Evolutionary conservation across 2,329 filamentous ascomycete species (phyloP).

Genomic region (Ophiocordyceps sinensis): DNA sequence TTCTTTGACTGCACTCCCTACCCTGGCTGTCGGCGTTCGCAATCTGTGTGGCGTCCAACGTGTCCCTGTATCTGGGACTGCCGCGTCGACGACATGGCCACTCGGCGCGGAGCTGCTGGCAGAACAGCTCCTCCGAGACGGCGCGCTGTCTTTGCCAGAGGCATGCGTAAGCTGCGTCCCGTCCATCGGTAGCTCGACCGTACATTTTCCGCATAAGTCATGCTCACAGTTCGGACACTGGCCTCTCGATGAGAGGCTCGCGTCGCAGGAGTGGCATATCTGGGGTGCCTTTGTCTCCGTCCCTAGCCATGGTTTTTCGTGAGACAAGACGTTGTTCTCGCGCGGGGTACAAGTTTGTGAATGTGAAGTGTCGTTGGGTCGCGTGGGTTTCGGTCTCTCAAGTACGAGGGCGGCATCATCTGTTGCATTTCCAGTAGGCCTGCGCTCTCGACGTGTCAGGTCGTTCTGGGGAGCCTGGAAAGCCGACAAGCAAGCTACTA

Average conservation of each 20-base stretch:
- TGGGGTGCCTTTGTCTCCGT: slow-evolving; percentile 13
- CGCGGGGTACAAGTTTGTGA: no score
- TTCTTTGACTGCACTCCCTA: slow-evolving; percentile 9
- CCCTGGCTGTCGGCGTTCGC: background rate
- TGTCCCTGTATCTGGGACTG: background rate
- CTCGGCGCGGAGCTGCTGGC: background rate
- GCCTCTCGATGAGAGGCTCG: slow-evolving; percentile 20
- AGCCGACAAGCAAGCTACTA: background rate
- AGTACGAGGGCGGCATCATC: no score
- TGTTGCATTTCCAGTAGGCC: no score
- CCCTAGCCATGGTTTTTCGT: slow-evolving; percentile 14
- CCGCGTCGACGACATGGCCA: background rate
- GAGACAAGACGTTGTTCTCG: slow-evolving; percentile 14
- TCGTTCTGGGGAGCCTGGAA: no score
- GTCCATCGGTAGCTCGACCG: slow-evolving; percentile 14
- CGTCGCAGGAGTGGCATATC: slow-evolving; percentile 36
- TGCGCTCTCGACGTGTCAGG: no score
- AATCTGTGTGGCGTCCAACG: background rate
- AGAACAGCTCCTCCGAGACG: background rate
- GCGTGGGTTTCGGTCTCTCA: no score
- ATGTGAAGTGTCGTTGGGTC: no score
- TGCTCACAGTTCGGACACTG: slow-evolving; percentile 36
- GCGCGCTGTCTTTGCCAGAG: background rate
- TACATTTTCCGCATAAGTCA: slow-evolving; percentile 32
- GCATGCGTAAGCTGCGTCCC: background rate